A percentile compares a stretch with the other conserved stretches of the same genome.
Evolutionary conservation across 78 protist species (phyloP).

Genomic region (slime mould (Dictyostelium discoideum)): dicty_2.7 NC_007090.3:3579501-3580000

Average conservation of each 20-base stretch:
- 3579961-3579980: slow-evolving; percentile 49
- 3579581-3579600: slow-evolving; percentile 57
- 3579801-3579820: background rate
- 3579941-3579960: background rate
- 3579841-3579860: slow-evolving; percentile 34
- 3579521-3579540: background rate
- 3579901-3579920: slow-evolving; percentile 46
- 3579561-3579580: slow-evolving; percentile 61
- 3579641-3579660: slow-evolving; percentile 51
- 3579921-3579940: slow-evolving; percentile 19
- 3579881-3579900: background rate
- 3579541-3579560: slow-evolving; percentile 54
- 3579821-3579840: slow-evolving; percentile 22
- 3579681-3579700: background rate
- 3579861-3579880: slow-evolving; percentile 5
- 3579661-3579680: slow-evolving; percentile 44
- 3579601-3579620: slow-evolving; percentile 3
- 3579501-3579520: background rate
- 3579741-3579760: slow-evolving; percentile 47
- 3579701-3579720: slow-evolving; percentile 5
- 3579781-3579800: background rate
- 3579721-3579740: slow-evolving; percentile 47
- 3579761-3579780: slow-evolving; percentile 2
- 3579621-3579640: slow-evolving; percentile 49
- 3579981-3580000: slow-evolving; percentile 35